Evolutionary conservation across 2,329 filamentous ascomycete genomes (phyloP).

Genomic region (Penicillium hordei): DNA sequence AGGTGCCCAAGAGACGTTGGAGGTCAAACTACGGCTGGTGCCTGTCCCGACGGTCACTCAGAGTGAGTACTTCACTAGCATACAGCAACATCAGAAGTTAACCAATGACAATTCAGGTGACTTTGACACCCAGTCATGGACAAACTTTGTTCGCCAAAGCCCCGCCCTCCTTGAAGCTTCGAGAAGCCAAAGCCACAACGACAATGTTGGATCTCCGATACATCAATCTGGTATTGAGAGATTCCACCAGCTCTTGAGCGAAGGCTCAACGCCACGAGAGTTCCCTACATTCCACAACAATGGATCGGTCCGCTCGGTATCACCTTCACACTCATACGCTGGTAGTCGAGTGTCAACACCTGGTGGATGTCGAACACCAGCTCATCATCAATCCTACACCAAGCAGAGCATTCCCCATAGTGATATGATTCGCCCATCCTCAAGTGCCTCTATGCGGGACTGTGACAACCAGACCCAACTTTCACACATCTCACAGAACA

Average conservation of each 20-base stretch:
- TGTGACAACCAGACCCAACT: constrained; percentile 31
- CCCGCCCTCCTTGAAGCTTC: constrained; percentile 45
- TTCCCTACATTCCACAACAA: constrained; percentile 32
- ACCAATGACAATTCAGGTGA: constrained; percentile 59
- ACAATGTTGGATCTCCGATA: constrained; percentile 35
- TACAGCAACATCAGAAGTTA: constrained; percentile 60
- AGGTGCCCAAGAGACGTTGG: constrained; percentile 78
- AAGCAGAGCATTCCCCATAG: constrained; percentile 34
- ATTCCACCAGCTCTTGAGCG: constrained; percentile 47
- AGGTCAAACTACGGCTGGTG: constrained; percentile 86
- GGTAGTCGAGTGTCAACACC: constrained; percentile 43
- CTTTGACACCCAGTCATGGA: constrained; percentile 75
- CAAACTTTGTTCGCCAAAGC: constrained; percentile 71
- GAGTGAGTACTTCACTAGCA: constrained; percentile 60
- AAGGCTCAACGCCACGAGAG: constrained; percentile 46
- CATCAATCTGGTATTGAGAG: constrained; percentile 46
- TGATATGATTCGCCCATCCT: constrained; percentile 58
- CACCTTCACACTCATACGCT: constrained; percentile 39
- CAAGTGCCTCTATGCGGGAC: constrained; percentile 56
- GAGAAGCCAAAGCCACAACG: constrained; percentile 24
- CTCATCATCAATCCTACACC: constrained; percentile 30
- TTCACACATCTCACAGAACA: constrained; percentile 22
- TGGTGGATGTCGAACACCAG: constrained; percentile 26
- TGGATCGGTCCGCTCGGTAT: constrained; percentile 38
- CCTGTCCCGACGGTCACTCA: constrained; percentile 67